Percentiles rank a stretch among this genome's conserved stretches.
phyloP scores from a whole-genome alignment of 169 alveolate genomes.

The Cryptosporidium sp. region DNA sequence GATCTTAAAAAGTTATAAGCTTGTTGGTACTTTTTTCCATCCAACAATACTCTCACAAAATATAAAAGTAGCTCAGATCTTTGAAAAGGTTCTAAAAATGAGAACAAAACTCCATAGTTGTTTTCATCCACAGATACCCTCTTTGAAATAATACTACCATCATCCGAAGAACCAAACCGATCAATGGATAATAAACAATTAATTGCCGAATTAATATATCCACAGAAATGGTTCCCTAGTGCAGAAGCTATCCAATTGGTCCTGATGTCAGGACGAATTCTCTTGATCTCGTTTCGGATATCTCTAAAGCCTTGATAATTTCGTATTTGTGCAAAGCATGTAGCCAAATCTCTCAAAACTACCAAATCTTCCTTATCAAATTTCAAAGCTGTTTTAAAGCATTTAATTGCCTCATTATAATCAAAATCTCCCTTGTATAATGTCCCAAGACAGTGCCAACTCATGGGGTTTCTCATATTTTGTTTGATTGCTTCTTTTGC shows the following conservation, averaged over 20 bases:
- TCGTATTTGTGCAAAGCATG: conserved; percentile 85
- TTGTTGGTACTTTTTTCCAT: conserved; percentile 40
- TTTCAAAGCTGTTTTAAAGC: conserved; percentile 84
- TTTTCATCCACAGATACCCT: not conserved
- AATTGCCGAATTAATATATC: conserved; percentile 78
- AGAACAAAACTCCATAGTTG: not conserved
- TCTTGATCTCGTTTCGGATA: conserved; percentile 83
- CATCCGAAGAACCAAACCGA: conserved; percentile 31
- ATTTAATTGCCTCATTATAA: conserved; percentile 88
- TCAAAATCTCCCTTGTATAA: conserved; percentile 82
- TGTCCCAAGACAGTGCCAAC: conserved; percentile 80
- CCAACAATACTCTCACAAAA: conserved; percentile 25
- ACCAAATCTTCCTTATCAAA: conserved; percentile 84
- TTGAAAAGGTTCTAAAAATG: conserved; percentile 59
- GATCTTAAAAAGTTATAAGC: conserved; percentile 27
- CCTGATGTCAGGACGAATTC: conserved; percentile 79
- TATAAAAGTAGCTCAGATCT: conserved; percentile 44
- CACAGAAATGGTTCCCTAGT: conserved; percentile 84
- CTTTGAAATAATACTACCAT: conserved; percentile 79
- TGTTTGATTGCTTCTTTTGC: conserved; percentile 75
- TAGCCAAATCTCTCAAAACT: conserved; percentile 86
- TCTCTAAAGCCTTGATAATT: conserved; percentile 87
- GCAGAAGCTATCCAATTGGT: conserved; percentile 88
- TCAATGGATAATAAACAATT: conserved; percentile 78
- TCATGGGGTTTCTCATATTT: conserved; percentile 76